Evolutionary conservation across 495 filamentous ascomycete genomes (phyloP).

Genomic region (Trichoderma reesei): DNA sequence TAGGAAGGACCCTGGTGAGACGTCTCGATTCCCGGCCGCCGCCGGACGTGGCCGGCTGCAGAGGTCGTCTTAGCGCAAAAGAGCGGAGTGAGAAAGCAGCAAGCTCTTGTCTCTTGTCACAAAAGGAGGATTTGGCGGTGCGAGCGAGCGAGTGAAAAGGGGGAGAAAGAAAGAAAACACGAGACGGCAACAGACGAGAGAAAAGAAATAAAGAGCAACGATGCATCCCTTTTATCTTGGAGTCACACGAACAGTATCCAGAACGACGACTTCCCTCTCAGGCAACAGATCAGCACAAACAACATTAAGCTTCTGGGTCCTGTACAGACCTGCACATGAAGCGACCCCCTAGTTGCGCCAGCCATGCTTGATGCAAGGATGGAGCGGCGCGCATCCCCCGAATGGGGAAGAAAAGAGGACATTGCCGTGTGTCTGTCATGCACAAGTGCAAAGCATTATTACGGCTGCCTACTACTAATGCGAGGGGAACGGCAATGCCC

Average conservation of each 20-base stretch:
- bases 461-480: background rate
- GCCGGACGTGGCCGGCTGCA: background rate
- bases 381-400: background rate
- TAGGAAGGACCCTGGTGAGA: background rate
- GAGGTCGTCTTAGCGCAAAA: background rate
- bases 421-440: background rate
- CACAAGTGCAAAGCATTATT: background rate
- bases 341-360: background rate
- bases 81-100: background rate
- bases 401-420: background rate
- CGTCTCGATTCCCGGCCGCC: background rate
- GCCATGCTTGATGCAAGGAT: background rate
- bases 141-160: background rate
- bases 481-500: background rate
- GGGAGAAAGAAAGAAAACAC: background rate
- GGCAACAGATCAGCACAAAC: background rate
- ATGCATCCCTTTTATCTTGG: too few species aligned
- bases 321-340: background rate
- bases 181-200: background rate
- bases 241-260: background rate
- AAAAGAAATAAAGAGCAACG: background rate
- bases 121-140: background rate
- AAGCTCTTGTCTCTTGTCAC: background rate
- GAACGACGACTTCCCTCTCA: background rate
- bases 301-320: slow-evolving; percentile 3